Conservation (phyloP, 371 early-diverging fungal species). For the Mortierella polycephala region DNA sequence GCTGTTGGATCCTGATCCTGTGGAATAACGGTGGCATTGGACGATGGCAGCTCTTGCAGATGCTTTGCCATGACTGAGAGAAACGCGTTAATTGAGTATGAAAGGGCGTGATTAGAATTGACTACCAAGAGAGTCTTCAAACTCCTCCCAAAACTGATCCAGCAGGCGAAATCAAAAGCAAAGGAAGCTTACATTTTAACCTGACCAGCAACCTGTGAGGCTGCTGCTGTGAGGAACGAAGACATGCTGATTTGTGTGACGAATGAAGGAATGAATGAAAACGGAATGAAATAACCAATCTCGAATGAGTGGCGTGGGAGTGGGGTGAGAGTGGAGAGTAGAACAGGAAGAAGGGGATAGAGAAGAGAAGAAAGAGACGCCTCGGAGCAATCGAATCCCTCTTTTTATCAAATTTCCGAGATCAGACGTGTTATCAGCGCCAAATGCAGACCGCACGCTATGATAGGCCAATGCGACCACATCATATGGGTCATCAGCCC, state of each 20-base stretch:
- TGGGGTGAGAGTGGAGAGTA: neutral
- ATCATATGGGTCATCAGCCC: conserved; percentile 13
- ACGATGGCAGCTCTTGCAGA: conserved; percentile 33
- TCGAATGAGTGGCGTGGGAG: neutral
- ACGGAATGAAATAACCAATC: conserved; percentile 1
- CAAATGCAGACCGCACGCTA: neutral
- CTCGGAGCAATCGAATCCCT: conserved; percentile 5
- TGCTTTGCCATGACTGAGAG: conserved; percentile 28
- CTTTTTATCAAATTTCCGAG: conserved; percentile 9
- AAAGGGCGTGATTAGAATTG: neutral
- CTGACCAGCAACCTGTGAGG: conserved; percentile 45
- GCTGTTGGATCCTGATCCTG: conserved; percentile 42
- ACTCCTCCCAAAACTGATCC: no score
- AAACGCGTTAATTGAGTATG: neutral
- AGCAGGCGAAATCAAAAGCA: no score
- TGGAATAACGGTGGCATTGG: conserved; percentile 47
- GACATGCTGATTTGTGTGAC: conserved; percentile 36
- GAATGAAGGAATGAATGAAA: neutral
- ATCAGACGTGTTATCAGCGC: neutral
- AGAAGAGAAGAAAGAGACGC: conserved; percentile 3
- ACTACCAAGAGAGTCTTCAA: no score
- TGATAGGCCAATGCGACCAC: neutral
- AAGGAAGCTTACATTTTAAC: conserved; percentile 46
- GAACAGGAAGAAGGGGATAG: neutral
- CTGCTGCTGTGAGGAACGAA: conserved; percentile 46